phyloP scores from a whole-genome alignment of 2,329 filamentous ascomycete genomes.

The Gremmenia infestans region DNA sequence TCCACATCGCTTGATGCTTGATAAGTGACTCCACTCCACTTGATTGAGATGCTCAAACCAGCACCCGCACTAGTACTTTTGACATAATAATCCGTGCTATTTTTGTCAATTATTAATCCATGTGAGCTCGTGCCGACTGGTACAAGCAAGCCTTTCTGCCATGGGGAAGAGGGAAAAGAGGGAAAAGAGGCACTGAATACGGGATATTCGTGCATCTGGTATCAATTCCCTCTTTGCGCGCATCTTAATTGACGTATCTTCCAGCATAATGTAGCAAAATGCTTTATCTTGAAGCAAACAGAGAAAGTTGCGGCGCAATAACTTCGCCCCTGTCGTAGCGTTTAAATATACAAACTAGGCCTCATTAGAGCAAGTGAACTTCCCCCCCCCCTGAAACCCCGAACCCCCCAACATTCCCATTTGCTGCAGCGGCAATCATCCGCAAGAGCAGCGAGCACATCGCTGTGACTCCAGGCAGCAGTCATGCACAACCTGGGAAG shows the following conservation, averaged over 20 bases:
- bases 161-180: background rate
- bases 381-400: background rate
- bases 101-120: conserved; percentile 5
- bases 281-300: background rate
- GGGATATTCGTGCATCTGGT: background rate
- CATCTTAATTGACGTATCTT: background rate
- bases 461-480: conserved; percentile 16
- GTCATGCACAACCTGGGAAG: conserved; percentile 12
- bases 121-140: background rate
- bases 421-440: background rate
- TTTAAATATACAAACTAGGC: background rate
- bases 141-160: background rate
- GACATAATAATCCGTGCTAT: background rate
- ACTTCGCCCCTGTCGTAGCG: conserved; percentile 3
- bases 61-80: background rate
- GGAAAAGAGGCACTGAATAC: background rate
- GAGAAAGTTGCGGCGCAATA: background rate
- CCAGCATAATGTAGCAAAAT: background rate
- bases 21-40: background rate
- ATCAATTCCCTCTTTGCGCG: background rate
- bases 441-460: background rate
- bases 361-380: background rate
- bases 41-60: background rate
- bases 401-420: background rate
- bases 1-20: background rate